Conservation (phyloP, 2,329 filamentous ascomycete genomes). For the Aureobasidium sp. region DNA sequence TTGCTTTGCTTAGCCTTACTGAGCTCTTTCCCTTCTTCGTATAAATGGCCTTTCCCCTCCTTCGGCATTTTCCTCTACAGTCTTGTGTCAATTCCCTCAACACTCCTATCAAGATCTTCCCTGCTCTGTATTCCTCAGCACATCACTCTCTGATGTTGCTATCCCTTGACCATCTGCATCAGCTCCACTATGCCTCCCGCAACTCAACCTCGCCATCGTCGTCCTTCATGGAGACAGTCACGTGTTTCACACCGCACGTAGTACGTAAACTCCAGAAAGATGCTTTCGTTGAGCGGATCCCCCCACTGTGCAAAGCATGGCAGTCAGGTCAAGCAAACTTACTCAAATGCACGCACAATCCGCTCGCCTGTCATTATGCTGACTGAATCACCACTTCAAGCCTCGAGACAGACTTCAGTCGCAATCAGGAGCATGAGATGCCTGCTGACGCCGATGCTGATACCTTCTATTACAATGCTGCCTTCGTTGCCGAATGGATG, state of each 20-base stretch:
- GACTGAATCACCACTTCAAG: neutral
- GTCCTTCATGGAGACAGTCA: slow-evolving; percentile 23
- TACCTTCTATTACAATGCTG: slow-evolving; percentile 28
- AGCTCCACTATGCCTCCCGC: slow-evolving; percentile 2
- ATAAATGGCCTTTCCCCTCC: neutral
- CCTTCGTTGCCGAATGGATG: slow-evolving; percentile 32
- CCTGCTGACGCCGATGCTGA: slow-evolving; percentile 18
- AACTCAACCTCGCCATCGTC: slow-evolving; percentile 22
- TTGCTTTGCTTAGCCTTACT: neutral
- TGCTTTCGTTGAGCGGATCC: neutral
- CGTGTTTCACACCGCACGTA: slow-evolving; percentile 9
- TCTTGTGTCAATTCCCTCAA: neutral
- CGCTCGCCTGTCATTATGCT: neutral
- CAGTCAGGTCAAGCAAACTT: neutral
- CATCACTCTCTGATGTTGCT: neutral
- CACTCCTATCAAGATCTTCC: neutral
- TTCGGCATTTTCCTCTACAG: neutral
- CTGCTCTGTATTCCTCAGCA: neutral
- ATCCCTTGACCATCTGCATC: slow-evolving; percentile 1
- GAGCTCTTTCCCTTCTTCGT: neutral
- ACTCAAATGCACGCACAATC: neutral
- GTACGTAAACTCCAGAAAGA: neutral
- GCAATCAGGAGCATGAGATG: neutral
- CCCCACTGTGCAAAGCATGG: neutral
- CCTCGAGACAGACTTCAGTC: slow-evolving; percentile 12